These are phyloP conservation scores for Coffea eugenioides DNA, from an alignment of 257 asterid species.

Conservation along the genomic window DNA sequence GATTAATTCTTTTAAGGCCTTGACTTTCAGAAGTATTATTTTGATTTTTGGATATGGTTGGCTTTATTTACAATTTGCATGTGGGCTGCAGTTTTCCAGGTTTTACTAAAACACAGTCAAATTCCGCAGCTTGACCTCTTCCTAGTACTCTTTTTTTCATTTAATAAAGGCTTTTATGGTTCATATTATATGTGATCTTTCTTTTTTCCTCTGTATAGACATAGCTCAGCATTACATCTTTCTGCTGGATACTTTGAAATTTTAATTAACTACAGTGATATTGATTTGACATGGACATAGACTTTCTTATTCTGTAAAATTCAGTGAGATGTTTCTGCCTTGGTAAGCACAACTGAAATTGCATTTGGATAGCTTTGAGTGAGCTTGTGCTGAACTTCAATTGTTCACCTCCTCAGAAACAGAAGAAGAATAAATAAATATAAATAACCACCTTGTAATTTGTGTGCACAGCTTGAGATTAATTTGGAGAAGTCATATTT, in stretches of 20 bases:
- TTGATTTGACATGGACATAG: slow-evolving; percentile 6
- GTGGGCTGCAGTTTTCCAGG: background rate
- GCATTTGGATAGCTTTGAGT: background rate
- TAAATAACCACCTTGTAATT: background rate
- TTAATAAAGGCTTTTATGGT: background rate
- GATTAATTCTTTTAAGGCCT: background rate
- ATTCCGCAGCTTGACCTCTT: slow-evolving; percentile 15
- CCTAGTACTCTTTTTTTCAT: background rate
- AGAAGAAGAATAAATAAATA: background rate
- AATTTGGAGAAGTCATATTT: background rate
- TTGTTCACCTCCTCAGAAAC: too few species aligned
- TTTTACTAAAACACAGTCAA: slow-evolving; percentile 2
- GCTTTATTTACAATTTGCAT: background rate
- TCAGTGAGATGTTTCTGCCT: background rate
- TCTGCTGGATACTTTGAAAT: background rate
- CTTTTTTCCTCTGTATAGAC: background rate
- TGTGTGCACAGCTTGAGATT: background rate
- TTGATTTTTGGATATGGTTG: slow-evolving; percentile 9
- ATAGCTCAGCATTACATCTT: background rate
- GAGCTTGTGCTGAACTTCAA: background rate
- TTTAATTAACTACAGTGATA: background rate
- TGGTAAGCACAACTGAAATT: too few species aligned
- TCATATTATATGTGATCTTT: background rate
- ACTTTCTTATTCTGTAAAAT: background rate
- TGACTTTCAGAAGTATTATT: background rate